Conservation (phyloP, 2,329 filamentous ascomycete species). For the Xylariaceae sp. region DNA sequence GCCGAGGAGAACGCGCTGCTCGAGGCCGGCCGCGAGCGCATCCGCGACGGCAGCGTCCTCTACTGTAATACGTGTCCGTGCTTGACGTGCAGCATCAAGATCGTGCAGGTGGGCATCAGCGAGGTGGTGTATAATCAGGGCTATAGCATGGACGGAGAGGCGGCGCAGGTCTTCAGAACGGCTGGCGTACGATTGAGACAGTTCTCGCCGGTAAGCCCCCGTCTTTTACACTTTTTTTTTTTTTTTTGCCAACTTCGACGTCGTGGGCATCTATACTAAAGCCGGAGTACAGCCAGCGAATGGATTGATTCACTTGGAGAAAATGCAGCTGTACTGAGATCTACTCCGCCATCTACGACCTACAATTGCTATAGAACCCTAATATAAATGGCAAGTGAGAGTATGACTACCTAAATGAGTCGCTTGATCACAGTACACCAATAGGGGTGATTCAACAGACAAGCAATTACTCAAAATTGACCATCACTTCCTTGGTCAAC, state of each 20-base stretch:
- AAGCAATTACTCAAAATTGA: background rate
- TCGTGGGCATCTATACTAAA: background rate
- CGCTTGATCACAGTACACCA: background rate
- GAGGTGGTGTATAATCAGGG: constrained; percentile 94
- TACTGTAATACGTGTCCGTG: constrained; percentile 98
- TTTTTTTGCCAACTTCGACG: constrained; percentile 1
- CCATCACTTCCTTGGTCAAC: background rate
- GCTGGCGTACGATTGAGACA: constrained; percentile 85
- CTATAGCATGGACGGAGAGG: constrained; percentile 91
- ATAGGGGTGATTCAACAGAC: background rate
- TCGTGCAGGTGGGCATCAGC: constrained; percentile 91
- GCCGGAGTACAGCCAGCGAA: constrained; percentile 48
- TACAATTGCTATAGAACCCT: background rate
- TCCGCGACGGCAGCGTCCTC: constrained; percentile 78
- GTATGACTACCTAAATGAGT: background rate
- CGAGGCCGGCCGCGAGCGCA: constrained; percentile 89
- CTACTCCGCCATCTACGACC: background rate
- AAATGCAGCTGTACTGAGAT: constrained; percentile 32
- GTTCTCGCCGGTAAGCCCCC: constrained; percentile 73
- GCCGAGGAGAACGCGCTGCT: constrained; percentile 96
- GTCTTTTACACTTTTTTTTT: constrained; percentile 2
- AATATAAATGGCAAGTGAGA: too few relatives aligned
- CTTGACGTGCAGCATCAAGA: constrained; percentile 97
- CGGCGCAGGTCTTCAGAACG: constrained; percentile 78
- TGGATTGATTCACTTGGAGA: constrained; percentile 57